A percentile compares a stretch with the other conserved stretches of the same genome.
phyloP scores from a whole-genome alignment of 2,329 filamentous ascomycete genomes.

The Seiridium unicorne region DNA sequence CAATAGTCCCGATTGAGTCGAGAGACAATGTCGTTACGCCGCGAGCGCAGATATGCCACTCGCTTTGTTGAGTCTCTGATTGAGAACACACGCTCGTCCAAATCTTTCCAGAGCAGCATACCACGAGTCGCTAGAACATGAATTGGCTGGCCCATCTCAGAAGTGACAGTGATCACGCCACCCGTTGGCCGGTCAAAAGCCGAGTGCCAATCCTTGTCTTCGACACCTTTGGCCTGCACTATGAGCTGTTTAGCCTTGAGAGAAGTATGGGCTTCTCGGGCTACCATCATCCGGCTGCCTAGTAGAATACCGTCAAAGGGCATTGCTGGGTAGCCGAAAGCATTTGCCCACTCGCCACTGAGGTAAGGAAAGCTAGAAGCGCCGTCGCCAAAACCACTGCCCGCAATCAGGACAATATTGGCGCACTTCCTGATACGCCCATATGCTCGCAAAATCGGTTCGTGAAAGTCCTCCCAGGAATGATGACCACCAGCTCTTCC shows the following conservation, averaged over 20 bases:
- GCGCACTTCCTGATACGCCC: constrained; percentile 77
- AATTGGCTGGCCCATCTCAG: constrained; percentile 99
- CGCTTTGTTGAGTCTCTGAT: constrained; percentile 87
- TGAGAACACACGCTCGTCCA: constrained; percentile 97
- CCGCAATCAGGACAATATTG: constrained; percentile 86
- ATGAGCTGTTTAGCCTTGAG: constrained; percentile 86
- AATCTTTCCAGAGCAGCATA: constrained; percentile 95
- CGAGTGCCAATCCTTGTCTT: constrained; percentile 83
- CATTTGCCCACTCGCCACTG: constrained; percentile 80
- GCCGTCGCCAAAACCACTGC: constrained; percentile 85
- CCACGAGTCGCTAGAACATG: constrained; percentile 97
- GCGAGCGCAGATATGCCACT: constrained; percentile 81
- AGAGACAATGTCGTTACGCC: constrained; percentile 84
- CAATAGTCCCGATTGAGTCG: constrained; percentile 95
- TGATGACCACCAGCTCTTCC: constrained; percentile 92
- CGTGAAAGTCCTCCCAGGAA: constrained; percentile 92
- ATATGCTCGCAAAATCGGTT: constrained; percentile 88
- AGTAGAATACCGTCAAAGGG: constrained; percentile 91
- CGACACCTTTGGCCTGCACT: constrained; percentile 77
- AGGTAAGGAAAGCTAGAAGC: constrained; percentile 92
- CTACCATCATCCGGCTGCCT: constrained; percentile 90
- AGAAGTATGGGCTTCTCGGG: constrained; percentile 87
- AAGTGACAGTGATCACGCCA: constrained; percentile 86
- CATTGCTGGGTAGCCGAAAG: constrained; percentile 87
- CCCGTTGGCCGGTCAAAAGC: constrained; percentile 63